Conservation (phyloP, 2,329 filamentous ascomycete genomes). For the Trichoderma sp. region DNA sequence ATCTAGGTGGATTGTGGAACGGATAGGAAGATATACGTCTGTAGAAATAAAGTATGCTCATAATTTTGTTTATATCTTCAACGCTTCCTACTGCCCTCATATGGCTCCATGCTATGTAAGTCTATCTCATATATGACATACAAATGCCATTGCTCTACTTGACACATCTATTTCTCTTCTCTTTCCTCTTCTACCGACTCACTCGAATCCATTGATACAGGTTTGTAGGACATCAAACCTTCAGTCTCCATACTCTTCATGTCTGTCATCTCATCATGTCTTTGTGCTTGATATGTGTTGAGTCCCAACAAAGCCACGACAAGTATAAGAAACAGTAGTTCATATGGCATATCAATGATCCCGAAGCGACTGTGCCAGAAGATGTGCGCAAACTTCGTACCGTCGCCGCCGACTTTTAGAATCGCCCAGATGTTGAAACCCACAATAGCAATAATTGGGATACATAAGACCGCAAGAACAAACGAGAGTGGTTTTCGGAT, state of each 20-base stretch:
- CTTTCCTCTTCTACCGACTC: not conserved
- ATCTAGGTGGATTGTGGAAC: not conserved
- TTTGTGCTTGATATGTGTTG: not conserved
- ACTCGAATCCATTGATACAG: not conserved
- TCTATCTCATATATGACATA: not conserved
- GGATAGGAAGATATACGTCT: not conserved
- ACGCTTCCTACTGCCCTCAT: not conserved
- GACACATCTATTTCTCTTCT: not conserved
- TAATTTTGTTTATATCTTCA: not conserved
- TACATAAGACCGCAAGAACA: not conserved
- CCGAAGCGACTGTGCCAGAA: not conserved
- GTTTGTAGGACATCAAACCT: not conserved
- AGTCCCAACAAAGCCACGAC: not conserved
- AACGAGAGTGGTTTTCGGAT: not conserved
- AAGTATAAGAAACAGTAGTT: not conserved
- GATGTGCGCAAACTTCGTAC: not conserved
- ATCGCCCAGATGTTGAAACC: not conserved
- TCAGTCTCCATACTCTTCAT: not conserved
- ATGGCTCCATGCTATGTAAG: not conserved
- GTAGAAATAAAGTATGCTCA: not conserved
- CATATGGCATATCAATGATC: not conserved
- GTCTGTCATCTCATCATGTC: not conserved
- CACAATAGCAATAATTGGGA: not conserved
- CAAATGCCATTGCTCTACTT: not conserved
- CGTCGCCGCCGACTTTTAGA: not conserved